Evolutionary conservation across 2,329 filamentous ascomycete species (phyloP).

Genomic region (Coniella lustricola): DNA sequence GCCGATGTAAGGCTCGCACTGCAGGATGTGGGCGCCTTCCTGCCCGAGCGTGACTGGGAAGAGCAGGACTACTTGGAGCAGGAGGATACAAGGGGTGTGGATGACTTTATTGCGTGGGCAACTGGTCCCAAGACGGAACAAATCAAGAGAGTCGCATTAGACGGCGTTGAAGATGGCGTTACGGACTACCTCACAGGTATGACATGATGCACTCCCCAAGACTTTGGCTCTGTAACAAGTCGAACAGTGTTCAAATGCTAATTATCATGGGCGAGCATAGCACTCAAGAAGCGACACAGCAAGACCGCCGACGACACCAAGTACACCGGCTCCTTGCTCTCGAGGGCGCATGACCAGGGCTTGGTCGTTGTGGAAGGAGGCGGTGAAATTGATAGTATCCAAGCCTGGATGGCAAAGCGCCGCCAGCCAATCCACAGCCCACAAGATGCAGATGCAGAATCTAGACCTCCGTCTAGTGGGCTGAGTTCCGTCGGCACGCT

Average conservation of each 20-base stretch:
- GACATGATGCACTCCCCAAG: slow-evolving; percentile 19
- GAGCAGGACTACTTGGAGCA: slow-evolving; percentile 63
- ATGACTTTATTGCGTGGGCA: slow-evolving; percentile 75
- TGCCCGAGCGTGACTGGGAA: slow-evolving; percentile 57
- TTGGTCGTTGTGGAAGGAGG: slow-evolving; percentile 69
- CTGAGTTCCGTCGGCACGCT: slow-evolving; percentile 48
- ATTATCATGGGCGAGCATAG: slow-evolving; percentile 31
- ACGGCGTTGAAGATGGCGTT: slow-evolving; percentile 50
- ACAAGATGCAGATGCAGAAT: slow-evolving; percentile 26
- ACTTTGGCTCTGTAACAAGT: background rate
- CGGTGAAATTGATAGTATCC: slow-evolving; percentile 58
- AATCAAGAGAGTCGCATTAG: slow-evolving; percentile 74
- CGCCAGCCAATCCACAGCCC: slow-evolving; percentile 19
- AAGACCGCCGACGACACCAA: slow-evolving; percentile 82
- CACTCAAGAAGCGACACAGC: slow-evolving; percentile 85
- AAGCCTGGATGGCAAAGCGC: slow-evolving; percentile 53
- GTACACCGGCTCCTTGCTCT: slow-evolving; percentile 78
- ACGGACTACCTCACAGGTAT: slow-evolving; percentile 64
- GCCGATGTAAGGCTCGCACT: slow-evolving; percentile 82
- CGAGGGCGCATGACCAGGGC: slow-evolving; percentile 62
- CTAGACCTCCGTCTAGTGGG: slow-evolving; percentile 45
- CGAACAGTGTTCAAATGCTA: background rate
- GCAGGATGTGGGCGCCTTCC: slow-evolving; percentile 69
- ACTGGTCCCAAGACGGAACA: slow-evolving; percentile 66
- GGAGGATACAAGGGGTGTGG: slow-evolving; percentile 73